Evolutionary conservation across 257 asterid species (phyloP), one percentile per base, ranked within the genome.

Genomic region (Phtheirospermum japonicum): DNA sequence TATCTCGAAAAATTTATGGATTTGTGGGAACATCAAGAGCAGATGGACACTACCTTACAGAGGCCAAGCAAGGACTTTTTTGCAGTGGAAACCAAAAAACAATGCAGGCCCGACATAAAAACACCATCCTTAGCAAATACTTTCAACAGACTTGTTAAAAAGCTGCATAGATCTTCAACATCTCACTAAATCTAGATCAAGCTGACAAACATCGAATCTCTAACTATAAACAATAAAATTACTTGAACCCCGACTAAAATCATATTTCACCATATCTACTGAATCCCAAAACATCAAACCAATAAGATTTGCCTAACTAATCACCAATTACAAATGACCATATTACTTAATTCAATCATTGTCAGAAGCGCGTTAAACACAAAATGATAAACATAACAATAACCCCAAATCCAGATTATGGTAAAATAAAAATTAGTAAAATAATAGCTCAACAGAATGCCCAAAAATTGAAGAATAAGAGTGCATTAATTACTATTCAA

Each of bases 41-140:
- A 75, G 57, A 62, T 69, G 57, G 57, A 32, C 9, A 20, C 74
- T 77, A 92, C 98, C 99, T 89, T 59, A 89, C 74, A 55, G 96
- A 77, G 64, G 91, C 80, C 85, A 92, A 76, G 83, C 82, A 67
- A 68, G 87, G 67, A 77, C 70, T 73, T 74, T 83, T 83, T 73
- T 86, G 83, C 57, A 59, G 66, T 62, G n/a, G 42, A 61, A 23
- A 32, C 20, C 40, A 34, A 48, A 43, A 57, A 51, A 30, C n/a
- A n/a, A n/a, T n/a, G n/a, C 28, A 23, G 28, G 1, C 3, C 3
- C 28, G 28, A 3, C 28, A 1, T 23, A 1, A 63, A 57, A 61
- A 48, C 62, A 28, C 49, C 32, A 34, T 31, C 60, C 58, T 70
- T 52, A 51, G 30, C 65, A n/a, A 32, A 57, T 57, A 4, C 8